A percentile compares a stretch with the other conserved stretches of the same genome.
These are phyloP conservation scores for Oryza meyeriana DNA, from an alignment of 176 grass and related monocot species.

Conservation along the genomic window DNA sequence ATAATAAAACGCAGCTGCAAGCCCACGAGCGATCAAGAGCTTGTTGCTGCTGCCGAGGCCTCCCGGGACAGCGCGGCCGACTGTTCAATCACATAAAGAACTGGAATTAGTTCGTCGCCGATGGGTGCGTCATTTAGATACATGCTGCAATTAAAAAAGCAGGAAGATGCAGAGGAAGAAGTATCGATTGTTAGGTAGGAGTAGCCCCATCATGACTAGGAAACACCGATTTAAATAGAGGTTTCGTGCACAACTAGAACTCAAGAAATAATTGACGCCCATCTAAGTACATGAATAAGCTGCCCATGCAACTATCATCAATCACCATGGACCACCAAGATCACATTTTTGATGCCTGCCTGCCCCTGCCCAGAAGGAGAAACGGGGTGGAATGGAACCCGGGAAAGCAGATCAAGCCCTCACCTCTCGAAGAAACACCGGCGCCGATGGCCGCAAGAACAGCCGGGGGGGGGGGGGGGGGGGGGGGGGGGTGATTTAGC, in stretches of 20 bases:
- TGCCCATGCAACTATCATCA: neutral
- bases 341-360: neutral
- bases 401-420: neutral
- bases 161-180: neutral
- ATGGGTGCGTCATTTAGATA: neutral
- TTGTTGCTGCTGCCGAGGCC: neutral
- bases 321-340: neutral
- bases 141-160: neutral
- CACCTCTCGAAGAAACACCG: neutral
- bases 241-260: conserved; percentile 34
- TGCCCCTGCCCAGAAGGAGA: neutral
- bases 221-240: neutral
- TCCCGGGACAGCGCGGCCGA: conserved; percentile 15
- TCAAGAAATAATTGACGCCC: neutral
- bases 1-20: neutral
- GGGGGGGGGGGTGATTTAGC: neutral
- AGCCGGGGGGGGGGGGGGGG: neutral
- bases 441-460: neutral
- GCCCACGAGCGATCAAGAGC: conserved; percentile 11
- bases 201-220: conserved; percentile 1
- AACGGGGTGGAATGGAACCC: neutral
- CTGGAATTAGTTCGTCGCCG: conserved; percentile 21
- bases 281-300: neutral
- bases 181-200: conserved; percentile 34
- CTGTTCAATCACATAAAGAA: conserved; percentile 20